Base-by-base conservation (phyloP, 768 basidiomycete genomes). In the Collybia nuda region DNA sequence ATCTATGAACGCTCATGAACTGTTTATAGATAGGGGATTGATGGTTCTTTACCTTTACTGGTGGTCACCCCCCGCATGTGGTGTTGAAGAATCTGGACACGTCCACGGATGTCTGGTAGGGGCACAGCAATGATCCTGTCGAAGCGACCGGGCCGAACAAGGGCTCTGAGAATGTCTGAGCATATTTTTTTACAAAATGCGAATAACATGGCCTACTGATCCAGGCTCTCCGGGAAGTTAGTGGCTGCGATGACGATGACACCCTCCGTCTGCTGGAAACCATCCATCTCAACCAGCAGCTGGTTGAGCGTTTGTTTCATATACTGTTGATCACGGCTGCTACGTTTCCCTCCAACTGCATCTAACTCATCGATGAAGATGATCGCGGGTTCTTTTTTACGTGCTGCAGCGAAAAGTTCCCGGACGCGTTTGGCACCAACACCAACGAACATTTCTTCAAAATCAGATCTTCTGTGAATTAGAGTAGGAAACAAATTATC, bases 341-440 rank as follows among this genome's bases (percentile, higher is more conserved):
- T 88, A 40, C 94, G 85, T 68, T 92, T 94, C 17, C 90, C 86
- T 44, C 94, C 94, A 55, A 98, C 90, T 2, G 94, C 93, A 63
- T 98, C 94, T 26, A 98, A 73, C 63, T 98, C 94, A 60, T 98
- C 94, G 60, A 99, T 98, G 72, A 99, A 99, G 54, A 99, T 93
- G 67, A 99, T 98, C 14, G 97, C 88, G 5, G 97, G 95, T 53
- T 95, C 84, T 65, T 91, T 91, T 72, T 96, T 95, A 46, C 94
- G 82, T 19, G 97, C 97, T 5, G 91, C 85, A 5, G 90, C 85
- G 59, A 99, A 99, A 23, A 99, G 81, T 55, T 98, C 96, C 36
- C 97, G 82, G 36, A 99, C 90, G 9, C 97, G 87, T 65, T 95
- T 93, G 14, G 97, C 95, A 45, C 94, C 94, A 29, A 92, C 88